Percentiles rank a stretch among this genome's conserved stretches.
phyloP scores from a whole-genome alignment of 805 yeast genomes.

The Starmerella khaoyaiensis region DNA sequence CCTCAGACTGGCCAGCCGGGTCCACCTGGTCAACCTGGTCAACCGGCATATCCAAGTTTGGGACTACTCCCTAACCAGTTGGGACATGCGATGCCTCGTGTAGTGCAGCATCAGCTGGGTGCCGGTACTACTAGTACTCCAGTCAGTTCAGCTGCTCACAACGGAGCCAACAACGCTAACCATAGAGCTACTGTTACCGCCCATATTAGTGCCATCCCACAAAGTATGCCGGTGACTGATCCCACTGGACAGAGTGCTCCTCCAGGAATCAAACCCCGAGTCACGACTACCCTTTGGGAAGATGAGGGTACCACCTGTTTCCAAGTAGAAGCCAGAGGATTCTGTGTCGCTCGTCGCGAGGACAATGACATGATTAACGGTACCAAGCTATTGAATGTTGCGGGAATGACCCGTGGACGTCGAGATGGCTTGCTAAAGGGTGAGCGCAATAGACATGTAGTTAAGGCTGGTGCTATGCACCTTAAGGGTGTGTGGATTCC shows the following conservation, averaged over 20 bases:
- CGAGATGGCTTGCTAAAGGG: slow-evolving; percentile 73
- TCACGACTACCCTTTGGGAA: slow-evolving; percentile 83
- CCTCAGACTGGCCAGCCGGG: background rate
- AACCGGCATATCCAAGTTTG: background rate
- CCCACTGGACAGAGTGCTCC: slow-evolving; percentile 32
- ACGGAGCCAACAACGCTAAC: slow-evolving; percentile 5
- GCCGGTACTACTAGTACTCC: background rate
- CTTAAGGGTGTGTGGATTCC: slow-evolving; percentile 87
- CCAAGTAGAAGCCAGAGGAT: slow-evolving; percentile 73
- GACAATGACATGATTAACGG: slow-evolving; percentile 81
- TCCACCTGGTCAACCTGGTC: background rate
- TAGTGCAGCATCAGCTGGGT: background rate
- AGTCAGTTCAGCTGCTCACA: slow-evolving; percentile 7
- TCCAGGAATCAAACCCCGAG: slow-evolving; percentile 38
- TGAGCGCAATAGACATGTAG: slow-evolving; percentile 66
- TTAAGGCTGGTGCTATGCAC: slow-evolving; percentile 78
- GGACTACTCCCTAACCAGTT: background rate
- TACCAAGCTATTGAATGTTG: slow-evolving; percentile 67
- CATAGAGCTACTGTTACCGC: slow-evolving; percentile 18
- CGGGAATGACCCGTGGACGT: slow-evolving; percentile 78
- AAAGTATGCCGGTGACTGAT: slow-evolving; percentile 26
- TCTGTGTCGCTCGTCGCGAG: slow-evolving; percentile 69
- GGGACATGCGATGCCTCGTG: slow-evolving; percentile 6
- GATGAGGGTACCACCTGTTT: slow-evolving; percentile 75
- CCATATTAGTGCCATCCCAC: slow-evolving; percentile 19